Base-by-base conservation (phyloP, 495 filamentous ascomycete species). In the Cercophora scortea region DNA sequence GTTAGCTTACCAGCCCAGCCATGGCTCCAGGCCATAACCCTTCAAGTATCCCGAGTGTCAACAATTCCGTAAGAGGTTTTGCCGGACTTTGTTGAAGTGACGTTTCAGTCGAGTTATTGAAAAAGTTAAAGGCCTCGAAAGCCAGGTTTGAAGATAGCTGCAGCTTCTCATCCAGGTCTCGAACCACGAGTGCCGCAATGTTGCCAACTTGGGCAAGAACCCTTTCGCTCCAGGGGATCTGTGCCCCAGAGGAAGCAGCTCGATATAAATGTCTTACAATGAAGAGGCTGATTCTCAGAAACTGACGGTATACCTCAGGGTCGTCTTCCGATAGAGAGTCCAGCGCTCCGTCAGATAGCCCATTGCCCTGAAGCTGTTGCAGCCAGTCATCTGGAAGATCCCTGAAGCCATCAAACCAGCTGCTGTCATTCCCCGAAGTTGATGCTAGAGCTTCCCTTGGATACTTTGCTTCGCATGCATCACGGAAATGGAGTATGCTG, bases 11-110 rank as follows among this genome's bases (percentile, higher is more conserved):
- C 49, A 68, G 43, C 35, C 56, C 44, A 11, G 42, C 49, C 56
- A 77, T 55, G 16, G 65, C 66, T 3, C 52, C 57, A 7, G 74
- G 72, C 56, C 69, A 59, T 32, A 77, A 56, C 11, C 72, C 74
- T 48, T 73, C 63, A 8, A 77, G 51, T 2, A 77, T 65, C 9
- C 74, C 73, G 42, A 74, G 59, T 11, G 69, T 65, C 32, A 77
- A 52, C 6, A 64, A 41, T 12, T 59, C 57, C 5, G 33, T 32
- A n/a, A 40, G 38, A 1, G 47, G 46, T 2, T 32, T 41, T 7
- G 43, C 16, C 5, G 51, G 17, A 8, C 38, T 13, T 13, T 15
- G 16, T 4, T 33, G 1, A 2, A 25, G 25, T 25, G 25, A 25
- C 8, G 40, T 9, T 17, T 45, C 25, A 1, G 48, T 18, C 13